phyloP scores from a whole-genome alignment of 2,329 filamentous ascomycete genomes.

The Colletotrichum noveboracense region DNA sequence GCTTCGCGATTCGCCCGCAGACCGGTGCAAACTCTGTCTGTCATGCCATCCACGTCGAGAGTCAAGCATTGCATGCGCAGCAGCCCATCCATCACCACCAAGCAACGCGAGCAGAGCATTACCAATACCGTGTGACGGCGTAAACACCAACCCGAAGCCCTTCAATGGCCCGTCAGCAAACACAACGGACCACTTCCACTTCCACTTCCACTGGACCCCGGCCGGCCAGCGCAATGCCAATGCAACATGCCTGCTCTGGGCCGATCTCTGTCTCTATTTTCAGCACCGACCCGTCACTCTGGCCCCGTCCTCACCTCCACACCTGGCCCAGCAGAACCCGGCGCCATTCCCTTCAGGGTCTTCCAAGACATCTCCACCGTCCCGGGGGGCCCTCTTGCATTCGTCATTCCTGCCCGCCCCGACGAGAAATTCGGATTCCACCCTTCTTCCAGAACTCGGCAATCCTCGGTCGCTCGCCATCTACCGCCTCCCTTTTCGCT shows the following conservation, averaged over 20 bases:
- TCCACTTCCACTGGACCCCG: neutral
- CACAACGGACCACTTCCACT: neutral
- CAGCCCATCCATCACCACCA: neutral
- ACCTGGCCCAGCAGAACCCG: neutral
- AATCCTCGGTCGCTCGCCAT: slow-evolving; percentile 2
- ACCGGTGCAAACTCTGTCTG: neutral
- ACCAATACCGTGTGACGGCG: neutral
- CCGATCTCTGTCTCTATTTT: slow-evolving; percentile 19
- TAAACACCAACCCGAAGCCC: neutral
- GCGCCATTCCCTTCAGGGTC: slow-evolving; percentile 11
- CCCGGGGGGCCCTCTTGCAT: neutral
- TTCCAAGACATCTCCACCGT: slow-evolving; percentile 6
- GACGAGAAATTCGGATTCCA: slow-evolving; percentile 12
- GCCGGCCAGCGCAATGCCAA: neutral
- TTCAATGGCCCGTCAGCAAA: neutral
- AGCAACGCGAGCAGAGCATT: neutral
- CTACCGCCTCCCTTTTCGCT: neutral
- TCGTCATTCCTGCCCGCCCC: slow-evolving; percentile 11
- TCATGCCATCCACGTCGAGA: neutral
- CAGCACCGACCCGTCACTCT: slow-evolving; percentile 11
- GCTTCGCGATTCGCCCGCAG: neutral
- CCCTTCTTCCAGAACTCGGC: neutral
- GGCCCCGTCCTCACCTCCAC: neutral
- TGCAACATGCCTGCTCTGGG: slow-evolving; percentile 10
- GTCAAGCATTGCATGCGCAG: neutral